Conservation (phyloP, 306 rosid species). For the Lathyrus aphaca region DNA sequence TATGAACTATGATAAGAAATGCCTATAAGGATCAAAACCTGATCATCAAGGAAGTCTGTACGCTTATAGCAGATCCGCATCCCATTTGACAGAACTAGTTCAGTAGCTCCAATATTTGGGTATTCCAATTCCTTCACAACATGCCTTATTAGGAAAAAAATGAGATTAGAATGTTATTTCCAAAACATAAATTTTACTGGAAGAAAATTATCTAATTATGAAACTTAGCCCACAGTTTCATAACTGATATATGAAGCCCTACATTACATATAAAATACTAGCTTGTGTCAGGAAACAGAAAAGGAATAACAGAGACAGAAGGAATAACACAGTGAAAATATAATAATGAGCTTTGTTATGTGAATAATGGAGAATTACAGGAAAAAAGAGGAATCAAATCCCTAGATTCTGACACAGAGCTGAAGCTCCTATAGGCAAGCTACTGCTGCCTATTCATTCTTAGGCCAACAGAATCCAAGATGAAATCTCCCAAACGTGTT, state of each 20-base stretch:
- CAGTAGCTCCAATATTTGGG: conserved; percentile 82
- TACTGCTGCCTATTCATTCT: no score
- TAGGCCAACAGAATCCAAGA: no score
- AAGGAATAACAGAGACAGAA: no score
- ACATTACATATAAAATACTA: conserved; percentile 21
- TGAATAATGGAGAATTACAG: no score
- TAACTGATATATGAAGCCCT: conserved; percentile 19
- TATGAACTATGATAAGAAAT: conserved; percentile 37
- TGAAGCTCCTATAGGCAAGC: no score
- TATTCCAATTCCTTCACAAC: conserved; percentile 73
- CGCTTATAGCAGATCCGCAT: conserved; percentile 87
- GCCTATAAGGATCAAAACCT: conserved; percentile 53
- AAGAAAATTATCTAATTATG: conserved; percentile 23
- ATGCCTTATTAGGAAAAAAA: conserved; percentile 50
- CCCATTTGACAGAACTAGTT: conserved; percentile 86
- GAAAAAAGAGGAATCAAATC: no score
- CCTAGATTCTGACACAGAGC: no score
- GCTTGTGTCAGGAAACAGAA: no score
- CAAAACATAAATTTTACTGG: conserved; percentile 20
- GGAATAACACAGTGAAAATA: no score
- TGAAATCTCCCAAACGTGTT: no score
- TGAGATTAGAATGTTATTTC: conserved; percentile 30
- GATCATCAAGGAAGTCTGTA: conserved; percentile 94
- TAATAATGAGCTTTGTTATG: no score
- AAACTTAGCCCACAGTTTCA: conserved; percentile 26